Base-by-base conservation (phyloP, 768 basidiomycete genomes). In the Suillus cothurnatus region DNA sequence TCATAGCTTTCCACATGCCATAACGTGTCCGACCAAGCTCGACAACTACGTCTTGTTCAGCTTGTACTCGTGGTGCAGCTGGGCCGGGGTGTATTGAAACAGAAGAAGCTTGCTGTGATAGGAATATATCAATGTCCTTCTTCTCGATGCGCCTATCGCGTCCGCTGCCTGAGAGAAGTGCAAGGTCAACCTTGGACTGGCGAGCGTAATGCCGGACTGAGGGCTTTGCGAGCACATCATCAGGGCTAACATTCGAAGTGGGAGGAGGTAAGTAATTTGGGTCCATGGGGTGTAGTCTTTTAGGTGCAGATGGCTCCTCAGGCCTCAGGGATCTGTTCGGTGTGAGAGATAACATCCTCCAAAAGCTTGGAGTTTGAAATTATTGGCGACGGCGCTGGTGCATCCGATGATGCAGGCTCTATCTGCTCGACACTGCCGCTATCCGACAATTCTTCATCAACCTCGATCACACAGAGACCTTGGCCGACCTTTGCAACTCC, bases 1-100 rank as follows among this genome's bases (percentile, higher is more conserved):
- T 85, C 94, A 95, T 95, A 3, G 92, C 90, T 69, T 92, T 92
- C 89, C 88, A 95, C 94, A 95, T 96, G 12, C 87, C 88, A 71
- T 88, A 86, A 62, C 94, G 81, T 17, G 92, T 93, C 68, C 92
- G 80, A 6, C 88, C 88, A 31, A 95, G 81, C 61, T 92, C 92
- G 3, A 94, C 85, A 3, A 89, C 78, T 12, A 83, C 77, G 64
- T 92, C 90, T 47, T 82, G 68, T 38, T 63, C 62, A 4, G 69
- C 57, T 38, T 52, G 45, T 28, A 55, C 61, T 26, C 50, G 49
- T 6, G 58, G 56, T 17, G 36, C 12, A 57, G 23, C 21, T 3
- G 36, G 50, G 14, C 56, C 19, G 15, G 38, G 43, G 26, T 65
- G 6, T n/a, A 38, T 5, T 50, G 39, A n/a, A 14, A 36, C 56